Base-by-base conservation (phyloP, 1,284 basidiomycete species). In the Tylopilus orsonianus region DNA sequence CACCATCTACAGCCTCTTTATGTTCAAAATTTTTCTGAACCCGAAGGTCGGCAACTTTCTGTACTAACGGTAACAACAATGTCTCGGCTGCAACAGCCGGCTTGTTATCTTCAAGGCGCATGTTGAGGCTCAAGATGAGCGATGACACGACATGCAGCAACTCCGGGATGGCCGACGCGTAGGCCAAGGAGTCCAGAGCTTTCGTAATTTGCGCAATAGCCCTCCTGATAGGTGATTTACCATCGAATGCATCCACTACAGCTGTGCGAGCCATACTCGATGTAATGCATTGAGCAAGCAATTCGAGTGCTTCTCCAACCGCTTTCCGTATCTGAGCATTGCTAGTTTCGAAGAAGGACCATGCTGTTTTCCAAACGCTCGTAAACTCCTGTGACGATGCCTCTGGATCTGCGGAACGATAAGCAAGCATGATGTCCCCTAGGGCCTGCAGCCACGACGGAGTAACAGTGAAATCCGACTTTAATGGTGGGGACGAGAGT, bases 1-100 rank as follows among this genome's bases (percentile, higher is more conserved):
- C 84, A 5, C 74, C 74, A 67, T 99, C 97, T 20, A 87, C 93
- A 40, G 82, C 81, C 65, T 95, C 93, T 67, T 93, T 95, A 68
- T 89, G 80, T 68, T 97, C 94, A 61, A 99, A 99, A 5, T 77
- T 82, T 67, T 87, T 90, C 60, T 89, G 78, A 29, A 80, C 74
- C 35, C 96, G 75, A 50, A 97, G 70, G 35, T 87, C 83, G 2
- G 85, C 92, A 23, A 97, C 75, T 48, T 83, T 81, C 53, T 77
- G 71, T 41, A 98, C 77, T n/a, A 93, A 67, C 27, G 85, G 83
- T 38, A 89, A 66, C 19, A 96, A 72, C 8, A 97, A 76, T 37
- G 72, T 66, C 60, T 92, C 83, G 3, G 91, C 88, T 7, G 85
- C 86, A 5, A 86, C 81, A 20, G 73, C 77, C 13, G 65, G 60